Evolutionary conservation across 331 rosid species (phyloP).

Genomic region (Pyracantha coccinea): DNA sequence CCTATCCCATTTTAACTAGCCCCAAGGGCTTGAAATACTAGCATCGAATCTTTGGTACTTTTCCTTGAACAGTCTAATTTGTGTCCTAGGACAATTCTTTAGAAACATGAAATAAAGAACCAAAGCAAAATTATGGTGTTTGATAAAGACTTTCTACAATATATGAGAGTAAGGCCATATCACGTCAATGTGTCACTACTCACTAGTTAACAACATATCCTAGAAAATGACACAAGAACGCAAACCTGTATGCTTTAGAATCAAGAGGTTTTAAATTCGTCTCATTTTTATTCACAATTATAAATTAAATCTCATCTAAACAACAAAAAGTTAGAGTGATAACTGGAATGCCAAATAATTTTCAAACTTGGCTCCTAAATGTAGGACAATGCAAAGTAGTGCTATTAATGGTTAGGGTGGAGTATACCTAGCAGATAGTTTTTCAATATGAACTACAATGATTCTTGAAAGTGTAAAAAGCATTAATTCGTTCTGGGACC

Average conservation of each 20-base stretch:
- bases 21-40: neutral
- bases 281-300: neutral
- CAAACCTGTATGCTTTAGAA: neutral
- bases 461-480: neutral
- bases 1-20: neutral
- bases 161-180: neutral
- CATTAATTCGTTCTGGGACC: neutral
- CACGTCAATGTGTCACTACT: neutral
- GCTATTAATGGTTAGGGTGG: neutral
- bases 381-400: neutral
- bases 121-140: no score
- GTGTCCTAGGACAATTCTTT: neutral
- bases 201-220: neutral
- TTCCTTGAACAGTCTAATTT: neutral
- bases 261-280: neutral
- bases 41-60: neutral
- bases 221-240: neutral
- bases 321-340: neutral
- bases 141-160: neutral
- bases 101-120: neutral
- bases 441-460: neutral
- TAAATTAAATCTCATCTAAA: neutral
- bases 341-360: neutral
- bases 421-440: neutral
- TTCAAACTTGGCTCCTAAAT: neutral